phyloP scores from a whole-genome alignment of 345 rosid genomes.

The Stellera chamaejasme region DNA sequence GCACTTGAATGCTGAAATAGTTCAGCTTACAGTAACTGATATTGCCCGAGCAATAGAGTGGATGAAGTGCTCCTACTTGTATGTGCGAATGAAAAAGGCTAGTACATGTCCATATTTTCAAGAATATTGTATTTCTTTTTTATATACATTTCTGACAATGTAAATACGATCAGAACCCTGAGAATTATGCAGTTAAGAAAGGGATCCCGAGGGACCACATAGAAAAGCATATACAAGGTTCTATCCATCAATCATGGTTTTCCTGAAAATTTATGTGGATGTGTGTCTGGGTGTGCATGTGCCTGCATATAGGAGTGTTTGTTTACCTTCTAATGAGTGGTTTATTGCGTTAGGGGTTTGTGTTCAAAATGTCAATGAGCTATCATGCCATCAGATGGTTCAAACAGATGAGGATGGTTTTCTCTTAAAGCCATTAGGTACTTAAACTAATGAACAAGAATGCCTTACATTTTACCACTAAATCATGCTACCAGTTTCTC shows the following conservation, averaged over 20 bases:
- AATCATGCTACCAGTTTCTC: slow-evolving; percentile 6
- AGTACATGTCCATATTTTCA: slow-evolving; percentile 12
- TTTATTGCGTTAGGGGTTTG: slow-evolving; percentile 47
- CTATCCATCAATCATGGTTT: slow-evolving; percentile 5
- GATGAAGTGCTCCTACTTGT: slow-evolving; percentile 93
- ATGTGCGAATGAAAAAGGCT: slow-evolving; percentile 91
- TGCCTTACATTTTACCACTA: slow-evolving; percentile 10
- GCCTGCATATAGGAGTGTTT: too few species aligned
- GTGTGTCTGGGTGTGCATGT: not conserved
- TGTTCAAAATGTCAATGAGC: slow-evolving; percentile 69
- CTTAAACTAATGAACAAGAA: slow-evolving; percentile 7
- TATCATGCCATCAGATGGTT: slow-evolving; percentile 79
- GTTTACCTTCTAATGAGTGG: slow-evolving; percentile 15
- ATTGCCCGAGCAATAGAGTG: slow-evolving; percentile 87
- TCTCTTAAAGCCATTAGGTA: slow-evolving; percentile 84
- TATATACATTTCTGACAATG: slow-evolving; percentile 6
- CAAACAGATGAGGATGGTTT: slow-evolving; percentile 87
- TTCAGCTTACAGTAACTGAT: slow-evolving; percentile 82
- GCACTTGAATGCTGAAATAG: slow-evolving; percentile 97
- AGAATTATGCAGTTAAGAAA: slow-evolving; percentile 70
- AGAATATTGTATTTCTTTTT: slow-evolving; percentile 6
- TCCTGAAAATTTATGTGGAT: slow-evolving; percentile 9
- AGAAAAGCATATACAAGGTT: slow-evolving; percentile 91
- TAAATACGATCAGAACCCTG: slow-evolving; percentile 60
- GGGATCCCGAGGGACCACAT: slow-evolving; percentile 65